A percentile compares a stretch with the other conserved stretches of the same genome.
phyloP scores from a whole-genome alignment of 1,284 basidiomycete genomes.

The Puccinia hordei region DNA sequence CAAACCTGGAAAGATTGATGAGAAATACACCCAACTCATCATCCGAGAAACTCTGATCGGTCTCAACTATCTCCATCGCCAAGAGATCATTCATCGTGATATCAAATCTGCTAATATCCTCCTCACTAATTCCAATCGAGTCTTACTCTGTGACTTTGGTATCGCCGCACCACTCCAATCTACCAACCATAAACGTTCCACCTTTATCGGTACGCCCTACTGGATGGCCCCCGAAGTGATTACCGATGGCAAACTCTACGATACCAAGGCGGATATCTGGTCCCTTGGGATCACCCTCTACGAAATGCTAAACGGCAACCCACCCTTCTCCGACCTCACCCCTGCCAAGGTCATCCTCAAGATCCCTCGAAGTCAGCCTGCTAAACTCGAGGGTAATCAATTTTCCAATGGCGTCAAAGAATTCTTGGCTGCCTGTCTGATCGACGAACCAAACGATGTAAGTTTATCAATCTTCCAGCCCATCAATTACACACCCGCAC shows the following conservation, averaged over 20 bases:
- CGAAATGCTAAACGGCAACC: constrained; percentile 92
- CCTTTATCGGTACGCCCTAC: constrained; percentile 91
- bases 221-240: constrained; percentile 99
- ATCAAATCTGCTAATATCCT: constrained; percentile 96
- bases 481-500: no score
- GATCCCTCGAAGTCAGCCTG: constrained; percentile 83
- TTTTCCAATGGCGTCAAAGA: constrained; percentile 82
- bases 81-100: constrained; percentile 92
- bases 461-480: constrained; percentile 56
- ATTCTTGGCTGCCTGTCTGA: constrained; percentile 81
- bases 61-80: constrained; percentile 84
- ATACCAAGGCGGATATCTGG: constrained; percentile 95
- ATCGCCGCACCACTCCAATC: constrained; percentile 89
- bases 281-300: constrained; percentile 91
- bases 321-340: constrained; percentile 76
- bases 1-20: constrained; percentile 76
- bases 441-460: constrained; percentile 78
- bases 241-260: constrained; percentile 81
- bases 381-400: constrained; percentile 75
- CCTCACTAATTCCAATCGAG: constrained; percentile 78
- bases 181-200: constrained; percentile 83
- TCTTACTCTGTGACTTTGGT: constrained; percentile 94
- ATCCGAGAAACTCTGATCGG: constrained; percentile 84
- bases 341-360: constrained; percentile 82
- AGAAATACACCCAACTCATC: constrained; percentile 84